Percentiles rank a stretch among this genome's conserved stretches.
These are phyloP conservation scores for Choanephora cucurbitarum DNA, from an alignment of 371 early-diverging fungal species.

Conservation along the genomic window DNA sequence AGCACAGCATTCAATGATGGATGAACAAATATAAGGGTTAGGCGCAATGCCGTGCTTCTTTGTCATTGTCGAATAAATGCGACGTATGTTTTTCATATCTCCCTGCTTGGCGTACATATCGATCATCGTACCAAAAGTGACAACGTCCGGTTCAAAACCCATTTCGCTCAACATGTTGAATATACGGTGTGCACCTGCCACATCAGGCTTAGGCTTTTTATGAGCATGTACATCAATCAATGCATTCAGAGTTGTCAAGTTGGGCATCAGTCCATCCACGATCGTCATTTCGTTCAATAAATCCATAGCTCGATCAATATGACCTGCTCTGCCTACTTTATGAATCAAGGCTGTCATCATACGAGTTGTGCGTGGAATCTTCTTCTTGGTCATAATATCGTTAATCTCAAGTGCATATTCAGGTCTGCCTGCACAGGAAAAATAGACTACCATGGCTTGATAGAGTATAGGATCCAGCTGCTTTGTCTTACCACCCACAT, in stretches of 20 bases:
- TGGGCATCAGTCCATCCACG: slow-evolving; percentile 28
- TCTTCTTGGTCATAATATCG: slow-evolving; percentile 40
- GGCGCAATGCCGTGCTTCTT: slow-evolving; percentile 23
- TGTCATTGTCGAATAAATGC: slow-evolving; percentile 33
- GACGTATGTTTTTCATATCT: slow-evolving; percentile 27
- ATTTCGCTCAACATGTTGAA: slow-evolving; percentile 32
- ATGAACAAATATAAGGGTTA: slow-evolving; percentile 32
- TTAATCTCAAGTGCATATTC: slow-evolving; percentile 44
- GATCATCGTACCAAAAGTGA: slow-evolving; percentile 41
- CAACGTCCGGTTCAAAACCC: slow-evolving; percentile 31
- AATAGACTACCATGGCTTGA: slow-evolving; percentile 38
- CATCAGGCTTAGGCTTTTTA: slow-evolving; percentile 36
- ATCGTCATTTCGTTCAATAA: slow-evolving; percentile 38
- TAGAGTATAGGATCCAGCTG: slow-evolving; percentile 33
- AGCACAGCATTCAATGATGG: slow-evolving; percentile 41
- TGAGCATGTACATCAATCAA: slow-evolving; percentile 54
- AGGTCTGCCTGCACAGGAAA: slow-evolving; percentile 40
- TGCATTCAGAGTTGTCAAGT: slow-evolving; percentile 46
- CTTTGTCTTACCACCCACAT: slow-evolving; percentile 18
- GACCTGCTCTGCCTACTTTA: slow-evolving; percentile 46
- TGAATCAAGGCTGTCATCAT: slow-evolving; percentile 49
- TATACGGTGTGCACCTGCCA: slow-evolving; percentile 29
- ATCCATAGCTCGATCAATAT: slow-evolving; percentile 33
- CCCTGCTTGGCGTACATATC: slow-evolving; percentile 49
- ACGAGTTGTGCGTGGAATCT: slow-evolving; percentile 31